These are phyloP conservation scores for Phialophora macrospora DNA, from an alignment of 2,329 filamentous ascomycete species.

Conservation along the genomic window DNA sequence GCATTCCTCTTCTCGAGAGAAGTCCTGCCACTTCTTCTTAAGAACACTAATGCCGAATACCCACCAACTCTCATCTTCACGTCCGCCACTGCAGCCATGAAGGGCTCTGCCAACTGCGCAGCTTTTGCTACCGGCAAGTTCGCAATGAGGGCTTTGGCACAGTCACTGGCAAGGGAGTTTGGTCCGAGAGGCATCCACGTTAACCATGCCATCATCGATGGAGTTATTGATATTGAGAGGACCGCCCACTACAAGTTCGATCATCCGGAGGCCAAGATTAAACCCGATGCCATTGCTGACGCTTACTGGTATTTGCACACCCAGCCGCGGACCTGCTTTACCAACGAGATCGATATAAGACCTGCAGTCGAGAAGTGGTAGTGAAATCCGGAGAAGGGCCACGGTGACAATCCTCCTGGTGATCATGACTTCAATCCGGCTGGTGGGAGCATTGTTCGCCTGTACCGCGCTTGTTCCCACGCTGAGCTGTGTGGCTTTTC, in stretches of 20 bases:
- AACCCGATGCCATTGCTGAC: constrained; percentile 79
- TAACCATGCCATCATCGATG: constrained; percentile 80
- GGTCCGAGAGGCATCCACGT: constrained; percentile 84
- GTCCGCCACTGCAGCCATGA: constrained; percentile 79
- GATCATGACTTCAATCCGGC: background rate
- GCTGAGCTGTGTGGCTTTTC: background rate
- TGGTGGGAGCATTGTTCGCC: background rate
- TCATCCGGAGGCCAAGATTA: constrained; percentile 70
- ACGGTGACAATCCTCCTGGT: background rate
- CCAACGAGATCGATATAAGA: constrained; percentile 55
- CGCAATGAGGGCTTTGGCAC: constrained; percentile 72
- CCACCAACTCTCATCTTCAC: constrained; percentile 85
- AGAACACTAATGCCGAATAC: constrained; percentile 61
- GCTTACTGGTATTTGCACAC: constrained; percentile 83
- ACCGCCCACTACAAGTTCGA: constrained; percentile 66
- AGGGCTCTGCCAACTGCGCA: constrained; percentile 70
- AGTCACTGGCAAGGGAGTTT: constrained; percentile 81
- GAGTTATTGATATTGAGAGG: constrained; percentile 78
- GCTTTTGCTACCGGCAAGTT: constrained; percentile 81
- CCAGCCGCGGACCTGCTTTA: constrained; percentile 78
- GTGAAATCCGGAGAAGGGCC: background rate
- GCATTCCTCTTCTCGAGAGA: constrained; percentile 77
- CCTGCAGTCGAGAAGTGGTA: constrained; percentile 86
- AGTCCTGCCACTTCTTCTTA: constrained; percentile 71
- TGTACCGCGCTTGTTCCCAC: background rate